Evolutionary conservation across 2,329 filamentous ascomycete genomes (phyloP), one percentile per base, ranked within the genome.

Genomic region (Colletotrichum godetiae): DNA sequence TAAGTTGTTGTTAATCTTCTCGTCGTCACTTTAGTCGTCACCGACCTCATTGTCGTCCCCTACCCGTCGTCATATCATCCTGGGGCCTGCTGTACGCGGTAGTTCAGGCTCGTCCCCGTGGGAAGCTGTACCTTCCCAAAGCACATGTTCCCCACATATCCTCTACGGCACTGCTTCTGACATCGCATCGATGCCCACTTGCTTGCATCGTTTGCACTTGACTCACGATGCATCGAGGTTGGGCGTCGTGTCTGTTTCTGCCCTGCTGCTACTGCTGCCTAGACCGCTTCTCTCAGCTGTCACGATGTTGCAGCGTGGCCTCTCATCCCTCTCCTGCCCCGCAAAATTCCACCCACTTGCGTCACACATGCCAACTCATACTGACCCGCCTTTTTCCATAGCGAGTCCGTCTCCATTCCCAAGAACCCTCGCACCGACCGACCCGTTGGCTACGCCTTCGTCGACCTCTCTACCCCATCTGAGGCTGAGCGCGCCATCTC

Each of bases 341-440:
- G 70, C 70, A 65, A 72, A 73, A 56, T 66, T 19, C 70, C 67
- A 73, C 70, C 60, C 60, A 70, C 70, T 65, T 70, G 70, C 70
- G 70, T 73, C 70, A 69, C 69, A 61, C 67, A 37, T 70, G 70
- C 67, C 70, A 73, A 49, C 71, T 71, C 71, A 73, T 71, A 73
- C 71, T 73, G 71, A 70, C 71, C 71, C 67, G 62, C 58, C 66
- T 72, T 70, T 68, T 69, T 13, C 31, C 61, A 72, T 81, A 98
- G 97, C 86, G 97, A 99, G 90, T 97, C 95, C 85, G 96, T 96
- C 85, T 98, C 97, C 80, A 99, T 99, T 86, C 97, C 97, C 79
- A 98, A 97, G 91, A 98, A 99, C 90, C 97, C 97, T 83, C 96
- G 97, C 86, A 99, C 96, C 86, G 96, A 95, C 86, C 96, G 97